These are phyloP conservation scores for Ascochyta lentis DNA, from an alignment of 2,329 filamentous ascomycete genomes.

Conservation along the genomic window DNA sequence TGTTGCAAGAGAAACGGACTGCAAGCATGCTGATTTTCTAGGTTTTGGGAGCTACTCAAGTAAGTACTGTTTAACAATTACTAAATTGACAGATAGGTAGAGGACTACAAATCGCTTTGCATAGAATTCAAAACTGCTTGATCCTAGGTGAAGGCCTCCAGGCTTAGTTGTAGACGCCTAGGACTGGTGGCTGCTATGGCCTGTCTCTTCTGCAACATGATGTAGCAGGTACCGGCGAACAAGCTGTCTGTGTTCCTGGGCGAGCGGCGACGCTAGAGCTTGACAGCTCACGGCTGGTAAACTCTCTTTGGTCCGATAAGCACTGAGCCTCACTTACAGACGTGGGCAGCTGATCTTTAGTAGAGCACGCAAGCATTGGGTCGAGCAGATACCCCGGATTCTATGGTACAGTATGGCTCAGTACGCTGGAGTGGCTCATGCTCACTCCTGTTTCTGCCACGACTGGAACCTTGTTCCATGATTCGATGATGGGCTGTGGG, in stretches of 20 bases:
- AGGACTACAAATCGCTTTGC: too few species aligned
- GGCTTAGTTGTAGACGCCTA: too few species aligned
- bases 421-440: constrained; percentile 16
- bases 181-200: too few species aligned
- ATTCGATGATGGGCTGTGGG: constrained; percentile 16
- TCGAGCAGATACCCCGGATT: constrained; percentile 19
- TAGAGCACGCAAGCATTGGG: constrained; percentile 15
- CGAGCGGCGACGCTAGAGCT: constrained; percentile 26
- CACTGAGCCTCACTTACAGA: constrained; percentile 33
- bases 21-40: too few species aligned
- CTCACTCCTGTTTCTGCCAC: constrained; percentile 9
- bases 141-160: too few species aligned
- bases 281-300: constrained; percentile 17
- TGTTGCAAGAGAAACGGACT: too few species aligned
- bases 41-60: too few species aligned
- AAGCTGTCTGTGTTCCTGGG: constrained; percentile 16
- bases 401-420: neutral
- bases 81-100: too few species aligned
- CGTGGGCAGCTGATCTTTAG: constrained; percentile 15
- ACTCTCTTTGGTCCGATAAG: constrained; percentile 24
- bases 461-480: constrained; percentile 20
- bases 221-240: neutral
- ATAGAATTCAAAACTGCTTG: too few species aligned
- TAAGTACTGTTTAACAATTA: too few species aligned
- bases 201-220: too few species aligned